Base-by-base conservation (phyloP, 2,329 filamentous ascomycete species). In the Paraphaeosphaeria sporulosa region DNA sequence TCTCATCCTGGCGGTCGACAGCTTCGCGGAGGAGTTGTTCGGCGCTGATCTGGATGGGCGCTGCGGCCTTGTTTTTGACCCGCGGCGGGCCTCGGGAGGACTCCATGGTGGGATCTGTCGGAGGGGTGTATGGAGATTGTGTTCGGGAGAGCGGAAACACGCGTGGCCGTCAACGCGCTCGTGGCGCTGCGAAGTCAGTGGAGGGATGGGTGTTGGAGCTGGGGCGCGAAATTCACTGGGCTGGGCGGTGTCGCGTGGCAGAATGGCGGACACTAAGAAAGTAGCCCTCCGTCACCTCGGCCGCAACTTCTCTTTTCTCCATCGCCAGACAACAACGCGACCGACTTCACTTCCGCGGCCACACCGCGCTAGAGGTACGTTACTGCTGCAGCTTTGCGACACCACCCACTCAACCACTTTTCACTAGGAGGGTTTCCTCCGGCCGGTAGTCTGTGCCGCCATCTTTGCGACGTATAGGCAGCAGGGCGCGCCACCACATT, bases 51-150 rank as follows among this genome's bases (percentile, higher is more conserved):
- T 98, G 80, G 60, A 81, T 73, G 46, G 81, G 92, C 81, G 94
- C 94, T 1, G 95, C 87, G 67, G 92, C 93, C 90, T 99, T 99
- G 85, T 99, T 98, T 81, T 98, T 98, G 84, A 99, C 95, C 86
- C 93, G 86, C 13, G 95, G 94, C 60, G 95, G 94, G 71, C 94
- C 95, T 66, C 94, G 90, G 64, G 73, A 90, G 59, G 90, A 88
- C 84, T 98, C 94, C 94, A 98, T 97, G 65, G 64, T 86, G 78
- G 69, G 12, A 44, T 44, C 19, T 52, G 32, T 19, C 10, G 27
- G 40, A 21, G 12, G 25, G n/a, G 12, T 12, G 44, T 21, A 8
- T 46, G 50, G 23, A 17, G 6, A 27, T 23, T 27, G 25, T 27
- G 6, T 27, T 27, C 25, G 8, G n/a, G 27, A 21, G 27, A 13